phyloP scores from a whole-genome alignment of 768 basidiomycete species.

The Hericium coralloides region DNA sequence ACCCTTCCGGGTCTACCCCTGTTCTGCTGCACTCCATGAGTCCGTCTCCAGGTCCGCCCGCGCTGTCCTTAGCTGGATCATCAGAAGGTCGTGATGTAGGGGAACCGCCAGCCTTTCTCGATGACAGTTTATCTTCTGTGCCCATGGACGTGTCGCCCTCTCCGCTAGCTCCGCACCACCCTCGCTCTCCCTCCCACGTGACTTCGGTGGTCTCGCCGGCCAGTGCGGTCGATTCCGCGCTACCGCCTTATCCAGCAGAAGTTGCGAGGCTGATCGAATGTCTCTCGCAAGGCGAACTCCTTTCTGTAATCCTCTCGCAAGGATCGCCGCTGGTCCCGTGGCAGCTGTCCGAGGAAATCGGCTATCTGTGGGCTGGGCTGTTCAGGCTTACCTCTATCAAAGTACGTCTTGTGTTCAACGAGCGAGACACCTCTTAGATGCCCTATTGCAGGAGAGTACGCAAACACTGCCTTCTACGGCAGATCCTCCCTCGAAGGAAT shows the following conservation, averaged over 20 bases:
- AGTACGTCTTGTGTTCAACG: slow-evolving; percentile 4
- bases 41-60: too few relatives aligned
- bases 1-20: too few relatives aligned
- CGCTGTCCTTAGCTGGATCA: too few relatives aligned
- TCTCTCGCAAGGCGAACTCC: not conserved
- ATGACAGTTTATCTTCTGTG: too few relatives aligned
- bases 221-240: too few relatives aligned
- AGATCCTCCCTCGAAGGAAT: not conserved
- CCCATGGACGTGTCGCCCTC: too few relatives aligned
- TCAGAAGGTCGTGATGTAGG: too few relatives aligned
- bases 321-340: slow-evolving; percentile 11
- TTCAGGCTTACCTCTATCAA: slow-evolving; percentile 7
- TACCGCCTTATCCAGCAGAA: not conserved
- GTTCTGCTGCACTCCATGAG: too few relatives aligned
- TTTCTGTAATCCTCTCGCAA: slow-evolving; percentile 7
- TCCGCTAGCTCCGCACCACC: too few relatives aligned
- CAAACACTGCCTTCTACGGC: not conserved
- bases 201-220: too few relatives aligned
- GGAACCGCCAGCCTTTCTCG: too few relatives aligned
- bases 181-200: too few relatives aligned
- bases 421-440: not conserved
- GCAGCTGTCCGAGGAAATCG: slow-evolving; percentile 10
- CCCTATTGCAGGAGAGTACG: not conserved
- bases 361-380: slow-evolving; percentile 11
- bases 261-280: not conserved